Conservation (phyloP, 2,329 filamentous ascomycete species). For the Phyllachora maydis region DNA sequence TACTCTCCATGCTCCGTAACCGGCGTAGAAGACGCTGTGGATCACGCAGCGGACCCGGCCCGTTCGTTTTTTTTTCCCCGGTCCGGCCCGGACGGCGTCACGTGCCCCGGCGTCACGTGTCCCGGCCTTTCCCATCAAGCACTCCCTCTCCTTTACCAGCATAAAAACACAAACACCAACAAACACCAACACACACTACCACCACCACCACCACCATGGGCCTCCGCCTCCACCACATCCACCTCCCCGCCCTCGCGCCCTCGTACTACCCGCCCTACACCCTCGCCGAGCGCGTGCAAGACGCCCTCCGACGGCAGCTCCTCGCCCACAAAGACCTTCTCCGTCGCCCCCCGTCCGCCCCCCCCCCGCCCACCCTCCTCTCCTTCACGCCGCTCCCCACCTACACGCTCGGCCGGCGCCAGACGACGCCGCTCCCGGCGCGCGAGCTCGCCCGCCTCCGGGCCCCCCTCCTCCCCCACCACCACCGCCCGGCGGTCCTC, state of each 20-base stretch:
- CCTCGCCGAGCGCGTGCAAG: slow-evolving; percentile 15
- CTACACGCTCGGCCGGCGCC: slow-evolving; percentile 79
- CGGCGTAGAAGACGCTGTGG: no score
- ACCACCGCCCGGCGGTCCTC: slow-evolving; percentile 33
- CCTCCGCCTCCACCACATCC: slow-evolving; percentile 16
- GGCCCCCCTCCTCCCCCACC: slow-evolving; percentile 15
- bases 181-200: no score
- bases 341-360: no score
- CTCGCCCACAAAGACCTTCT: slow-evolving; percentile 19
- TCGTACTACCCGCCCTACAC: slow-evolving; percentile 17
- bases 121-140: no score
- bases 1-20: no score
- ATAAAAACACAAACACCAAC: no score
- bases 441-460: slow-evolving; percentile 22
- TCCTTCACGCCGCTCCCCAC: slow-evolving; percentile 69
- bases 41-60: no score
- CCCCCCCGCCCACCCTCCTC: slow-evolving; percentile 48
- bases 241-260: slow-evolving; percentile 13
- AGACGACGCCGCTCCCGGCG: slow-evolving; percentile 26
- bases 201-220: no score
- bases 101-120: no score
- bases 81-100: no score
- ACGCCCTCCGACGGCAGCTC: slow-evolving; percentile 20
- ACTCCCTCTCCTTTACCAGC: no score
- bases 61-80: no score